A percentile compares a stretch with the other conserved stretches of the same genome.
phyloP scores from a whole-genome alignment of 2,329 filamentous ascomycete genomes.

The Karstenula rhodostoma region DNA sequence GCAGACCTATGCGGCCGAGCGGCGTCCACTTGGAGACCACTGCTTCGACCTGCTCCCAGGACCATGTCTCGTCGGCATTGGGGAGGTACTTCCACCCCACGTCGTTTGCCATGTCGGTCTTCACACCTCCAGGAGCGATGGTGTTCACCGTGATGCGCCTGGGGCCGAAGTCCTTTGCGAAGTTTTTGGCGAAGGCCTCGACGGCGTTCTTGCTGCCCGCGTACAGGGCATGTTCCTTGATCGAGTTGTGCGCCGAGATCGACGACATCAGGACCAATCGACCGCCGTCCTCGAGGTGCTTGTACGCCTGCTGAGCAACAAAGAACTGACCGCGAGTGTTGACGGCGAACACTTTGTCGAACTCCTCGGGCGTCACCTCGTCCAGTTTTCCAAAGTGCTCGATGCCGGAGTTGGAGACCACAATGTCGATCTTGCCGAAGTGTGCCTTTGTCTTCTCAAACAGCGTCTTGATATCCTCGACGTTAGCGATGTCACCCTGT shows the following conservation, averaged over 20 bases:
- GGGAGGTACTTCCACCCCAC: constrained; percentile 53
- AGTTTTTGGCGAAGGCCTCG: constrained; percentile 42
- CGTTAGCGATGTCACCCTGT: constrained; percentile 44
- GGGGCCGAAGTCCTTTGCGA: constrained; percentile 43
- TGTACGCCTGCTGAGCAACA: constrained; percentile 27
- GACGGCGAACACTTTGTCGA: constrained; percentile 68
- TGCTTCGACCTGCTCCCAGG: constrained; percentile 10
- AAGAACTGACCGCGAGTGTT: constrained; percentile 51
- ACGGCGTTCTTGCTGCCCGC: constrained; percentile 49
- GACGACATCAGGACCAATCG: constrained; percentile 23
- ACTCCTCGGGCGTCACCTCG: constrained; percentile 68
- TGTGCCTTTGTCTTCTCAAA: constrained; percentile 30
- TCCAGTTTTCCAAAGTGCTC: constrained; percentile 61
- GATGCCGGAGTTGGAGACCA: constrained; percentile 65
- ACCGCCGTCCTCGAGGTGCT: constrained; percentile 20
- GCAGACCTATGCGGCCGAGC: constrained; percentile 28
- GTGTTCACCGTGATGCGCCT: constrained; percentile 52
- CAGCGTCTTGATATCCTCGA: constrained; percentile 39
- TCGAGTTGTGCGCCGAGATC: constrained; percentile 23
- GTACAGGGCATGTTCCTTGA: constrained; percentile 48
- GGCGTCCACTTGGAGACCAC: constrained; percentile 4
- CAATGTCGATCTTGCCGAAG: constrained; percentile 63
- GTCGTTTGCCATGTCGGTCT: constrained; percentile 49
- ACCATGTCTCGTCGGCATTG: constrained; percentile 40
- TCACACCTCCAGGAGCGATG: constrained; percentile 48